Evolutionary conservation across 140 eudicot species (phyloP).

Genomic region (Cichorium intybus): DNA sequence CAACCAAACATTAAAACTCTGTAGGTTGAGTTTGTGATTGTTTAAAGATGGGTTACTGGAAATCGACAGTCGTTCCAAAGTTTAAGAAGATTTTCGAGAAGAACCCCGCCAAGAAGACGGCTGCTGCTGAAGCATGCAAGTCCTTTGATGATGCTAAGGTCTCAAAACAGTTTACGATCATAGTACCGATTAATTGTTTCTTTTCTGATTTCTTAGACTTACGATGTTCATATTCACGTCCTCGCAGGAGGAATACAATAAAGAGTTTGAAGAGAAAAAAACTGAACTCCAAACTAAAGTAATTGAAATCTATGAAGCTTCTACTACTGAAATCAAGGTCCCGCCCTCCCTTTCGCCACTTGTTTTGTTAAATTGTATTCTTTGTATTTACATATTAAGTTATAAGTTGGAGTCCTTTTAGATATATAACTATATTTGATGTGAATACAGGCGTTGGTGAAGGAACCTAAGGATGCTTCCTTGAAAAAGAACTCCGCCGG

Average conservation of each 20-base stretch:
- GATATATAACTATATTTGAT: neutral
- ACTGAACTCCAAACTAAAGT: constrained; percentile 75
- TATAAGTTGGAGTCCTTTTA: neutral
- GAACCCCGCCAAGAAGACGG: constrained; percentile 49
- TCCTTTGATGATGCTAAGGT: constrained; percentile 79
- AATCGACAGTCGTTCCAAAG: constrained; percentile 72
- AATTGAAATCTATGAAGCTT: constrained; percentile 66
- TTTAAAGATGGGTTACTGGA: constrained; percentile 70
- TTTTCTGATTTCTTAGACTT: neutral
- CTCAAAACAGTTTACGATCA: neutral
- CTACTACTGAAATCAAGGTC: constrained; percentile 78
- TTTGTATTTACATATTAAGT: neutral
- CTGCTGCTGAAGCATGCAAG: constrained; percentile 86
- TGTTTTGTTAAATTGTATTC: neutral
- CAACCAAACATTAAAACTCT: neutral
- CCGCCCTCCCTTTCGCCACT: neutral
- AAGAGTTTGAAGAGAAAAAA: constrained; percentile 77
- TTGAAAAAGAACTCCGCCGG: constrained; percentile 67
- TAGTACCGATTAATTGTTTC: neutral
- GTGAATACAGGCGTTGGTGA: constrained; percentile 53
- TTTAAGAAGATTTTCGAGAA: constrained; percentile 71
- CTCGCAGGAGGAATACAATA: constrained; percentile 64
- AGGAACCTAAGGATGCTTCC: constrained; percentile 57
- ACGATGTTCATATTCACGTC: neutral
- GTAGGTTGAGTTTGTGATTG: constrained; percentile 11